These are phyloP conservation scores for Tolypocladium ophioglossoides DNA, from an alignment of 2,329 filamentous ascomycete species.

Conservation along the genomic window DNA sequence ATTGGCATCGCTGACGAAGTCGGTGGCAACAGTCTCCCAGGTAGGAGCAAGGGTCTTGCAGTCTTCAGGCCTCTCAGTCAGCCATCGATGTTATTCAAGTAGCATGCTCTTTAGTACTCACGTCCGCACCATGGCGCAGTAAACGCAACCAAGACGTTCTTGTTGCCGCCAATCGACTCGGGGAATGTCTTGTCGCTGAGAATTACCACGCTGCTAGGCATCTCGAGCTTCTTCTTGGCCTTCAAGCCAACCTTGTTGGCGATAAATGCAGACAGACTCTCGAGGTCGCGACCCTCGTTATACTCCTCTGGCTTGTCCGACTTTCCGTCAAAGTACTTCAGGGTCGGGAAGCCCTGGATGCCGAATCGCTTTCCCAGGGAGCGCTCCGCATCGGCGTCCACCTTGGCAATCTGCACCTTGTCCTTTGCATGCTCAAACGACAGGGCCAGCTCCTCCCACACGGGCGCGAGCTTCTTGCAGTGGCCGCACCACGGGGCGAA, in stretches of 20 bases:
- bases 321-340: conserved; percentile 98
- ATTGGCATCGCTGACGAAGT: conserved; percentile 66
- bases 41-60: conserved; percentile 88
- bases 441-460: conserved; percentile 82
- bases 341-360: conserved; percentile 87
- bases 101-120: conserved; percentile 41
- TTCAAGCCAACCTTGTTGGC: conserved; percentile 78
- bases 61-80: conserved; percentile 43
- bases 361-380: conserved; percentile 76
- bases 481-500: conserved; percentile 98
- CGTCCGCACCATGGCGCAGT: conserved; percentile 98
- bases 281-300: conserved; percentile 75
- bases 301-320: conserved; percentile 79
- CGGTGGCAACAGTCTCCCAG: conserved; percentile 78
- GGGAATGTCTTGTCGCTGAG: conserved; percentile 74
- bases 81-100: background rate
- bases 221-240: conserved; percentile 63
- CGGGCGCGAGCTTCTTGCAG: conserved; percentile 93
- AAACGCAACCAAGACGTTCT: conserved; percentile 90
- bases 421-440: conserved; percentile 60
- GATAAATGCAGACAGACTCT: conserved; percentile 73
- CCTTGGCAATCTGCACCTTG: conserved; percentile 83
- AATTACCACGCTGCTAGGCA: conserved; percentile 66
- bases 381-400: conserved; percentile 87
- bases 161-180: conserved; percentile 67